Evolutionary conservation across 495 filamentous ascomycete species (phyloP).

Genomic region (Neurospora intermedia): DNA sequence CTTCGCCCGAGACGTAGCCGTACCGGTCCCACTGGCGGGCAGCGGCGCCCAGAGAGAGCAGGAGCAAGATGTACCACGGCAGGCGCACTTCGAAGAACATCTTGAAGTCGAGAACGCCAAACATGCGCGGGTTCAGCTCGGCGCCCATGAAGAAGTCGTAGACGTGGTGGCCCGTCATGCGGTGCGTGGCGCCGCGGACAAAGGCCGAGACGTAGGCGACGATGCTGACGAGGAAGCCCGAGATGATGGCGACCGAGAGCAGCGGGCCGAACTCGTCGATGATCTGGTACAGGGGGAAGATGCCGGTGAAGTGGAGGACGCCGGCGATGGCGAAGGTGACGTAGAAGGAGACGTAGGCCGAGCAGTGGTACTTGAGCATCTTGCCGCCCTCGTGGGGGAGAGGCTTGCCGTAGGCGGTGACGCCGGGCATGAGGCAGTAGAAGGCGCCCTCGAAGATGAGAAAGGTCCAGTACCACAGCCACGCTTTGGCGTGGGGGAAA

Average conservation of each 20-base stretch:
- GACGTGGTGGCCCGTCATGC: slow-evolving; percentile 84
- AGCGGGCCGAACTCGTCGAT: slow-evolving; percentile 93
- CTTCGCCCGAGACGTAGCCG: slow-evolving; percentile 86
- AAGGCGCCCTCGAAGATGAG: slow-evolving; percentile 70
- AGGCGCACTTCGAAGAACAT: slow-evolving; percentile 99
- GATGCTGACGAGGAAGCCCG: slow-evolving; percentile 69
- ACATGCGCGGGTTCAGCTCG: slow-evolving; percentile 92
- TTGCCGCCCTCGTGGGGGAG: slow-evolving; percentile 70
- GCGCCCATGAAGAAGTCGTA: slow-evolving; percentile 99
- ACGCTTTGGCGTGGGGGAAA: slow-evolving; percentile 68
- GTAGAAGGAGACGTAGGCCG: slow-evolving; percentile 78
- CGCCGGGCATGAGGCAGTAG: slow-evolving; percentile 77
- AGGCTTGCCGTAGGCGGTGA: slow-evolving; percentile 75
- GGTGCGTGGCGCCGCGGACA: slow-evolving; percentile 67
- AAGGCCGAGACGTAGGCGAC: slow-evolving; percentile 79
- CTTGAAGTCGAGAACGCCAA: slow-evolving; percentile 90
- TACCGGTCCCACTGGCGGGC: slow-evolving; percentile 80
- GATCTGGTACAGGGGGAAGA: slow-evolving; percentile 87
- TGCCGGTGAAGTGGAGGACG: slow-evolving; percentile 62
- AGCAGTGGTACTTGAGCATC: slow-evolving; percentile 89
- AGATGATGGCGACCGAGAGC: slow-evolving; percentile 81
- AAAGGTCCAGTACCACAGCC: slow-evolving; percentile 89
- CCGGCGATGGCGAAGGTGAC: slow-evolving; percentile 59
- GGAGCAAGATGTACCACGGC: slow-evolving; percentile 90
- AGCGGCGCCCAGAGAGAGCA: slow-evolving; percentile 65